Conservation (phyloP, 257 asterid species). For the Knoxia roxburghii region DNA sequence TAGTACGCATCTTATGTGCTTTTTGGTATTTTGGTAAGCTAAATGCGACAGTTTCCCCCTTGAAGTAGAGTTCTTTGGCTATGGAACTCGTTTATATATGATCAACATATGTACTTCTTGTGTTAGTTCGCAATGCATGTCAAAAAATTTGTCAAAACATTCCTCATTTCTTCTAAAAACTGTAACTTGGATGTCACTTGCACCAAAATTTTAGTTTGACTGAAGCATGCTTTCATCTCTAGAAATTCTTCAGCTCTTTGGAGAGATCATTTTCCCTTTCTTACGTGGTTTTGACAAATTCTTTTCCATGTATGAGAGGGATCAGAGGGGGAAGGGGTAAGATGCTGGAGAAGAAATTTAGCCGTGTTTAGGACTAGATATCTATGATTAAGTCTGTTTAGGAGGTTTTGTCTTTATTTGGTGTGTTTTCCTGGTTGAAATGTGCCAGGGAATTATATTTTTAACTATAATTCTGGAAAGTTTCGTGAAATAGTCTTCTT, state of each 20-base stretch:
- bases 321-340: neutral
- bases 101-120: neutral
- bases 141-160: neutral
- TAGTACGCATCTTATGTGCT: neutral
- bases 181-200: neutral
- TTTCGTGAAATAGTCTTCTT: neutral
- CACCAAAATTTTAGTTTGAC: neutral
- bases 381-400: neutral
- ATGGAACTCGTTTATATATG: neutral
- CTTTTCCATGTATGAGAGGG: neutral
- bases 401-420: neutral
- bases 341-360: neutral
- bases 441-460: neutral
- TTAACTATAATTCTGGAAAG: neutral
- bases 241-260: neutral
- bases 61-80: neutral
- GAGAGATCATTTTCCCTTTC: neutral
- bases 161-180: neutral
- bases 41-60: neutral
- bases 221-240: neutral
- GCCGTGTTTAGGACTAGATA: neutral
- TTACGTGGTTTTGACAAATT: no score
- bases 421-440: neutral
- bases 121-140: conserved; percentile 1
- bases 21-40: neutral